Percentiles rank a stretch among this genome's conserved stretches.
Conservation (phyloP, 768 basidiomycete genomes). For the Pisolithus albus region DNA sequence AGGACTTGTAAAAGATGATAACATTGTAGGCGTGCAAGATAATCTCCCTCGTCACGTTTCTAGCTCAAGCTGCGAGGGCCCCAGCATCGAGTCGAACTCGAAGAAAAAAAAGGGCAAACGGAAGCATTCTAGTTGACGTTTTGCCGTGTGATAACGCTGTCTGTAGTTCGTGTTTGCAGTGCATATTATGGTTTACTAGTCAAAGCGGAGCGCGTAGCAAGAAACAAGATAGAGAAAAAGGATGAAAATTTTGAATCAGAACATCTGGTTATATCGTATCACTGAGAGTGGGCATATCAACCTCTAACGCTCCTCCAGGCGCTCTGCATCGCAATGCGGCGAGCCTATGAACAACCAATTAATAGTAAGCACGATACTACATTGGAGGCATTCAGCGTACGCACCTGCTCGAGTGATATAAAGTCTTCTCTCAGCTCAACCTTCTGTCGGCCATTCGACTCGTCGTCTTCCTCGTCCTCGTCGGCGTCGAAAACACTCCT, state of each 20-base stretch:
- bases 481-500: conserved; percentile 42
- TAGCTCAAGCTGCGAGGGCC: neutral
- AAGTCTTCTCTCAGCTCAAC: conserved; percentile 76
- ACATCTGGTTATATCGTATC: neutral
- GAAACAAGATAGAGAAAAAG: neutral
- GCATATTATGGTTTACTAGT: neutral
- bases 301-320: conserved; percentile 72
- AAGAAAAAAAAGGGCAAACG: conserved; percentile 2
- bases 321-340: conserved; percentile 83
- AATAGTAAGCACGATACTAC: conserved; percentile 5
- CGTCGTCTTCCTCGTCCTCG: conserved; percentile 72
- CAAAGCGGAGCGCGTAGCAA: neutral
- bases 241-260: neutral
- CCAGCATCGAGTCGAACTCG: neutral
- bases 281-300: conserved; percentile 25
- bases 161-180: neutral
- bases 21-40: too few relatives aligned
- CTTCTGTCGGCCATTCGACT: conserved; percentile 56
- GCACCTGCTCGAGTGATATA: conserved; percentile 89
- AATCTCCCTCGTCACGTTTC: too few relatives aligned
- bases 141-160: neutral
- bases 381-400: conserved; percentile 11
- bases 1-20: too few relatives aligned
- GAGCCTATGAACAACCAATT: conserved; percentile 42
- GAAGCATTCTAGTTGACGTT: neutral